Conservation (phyloP, 305 asterid genomes). For the Fraxinus latifolia region DNA sequence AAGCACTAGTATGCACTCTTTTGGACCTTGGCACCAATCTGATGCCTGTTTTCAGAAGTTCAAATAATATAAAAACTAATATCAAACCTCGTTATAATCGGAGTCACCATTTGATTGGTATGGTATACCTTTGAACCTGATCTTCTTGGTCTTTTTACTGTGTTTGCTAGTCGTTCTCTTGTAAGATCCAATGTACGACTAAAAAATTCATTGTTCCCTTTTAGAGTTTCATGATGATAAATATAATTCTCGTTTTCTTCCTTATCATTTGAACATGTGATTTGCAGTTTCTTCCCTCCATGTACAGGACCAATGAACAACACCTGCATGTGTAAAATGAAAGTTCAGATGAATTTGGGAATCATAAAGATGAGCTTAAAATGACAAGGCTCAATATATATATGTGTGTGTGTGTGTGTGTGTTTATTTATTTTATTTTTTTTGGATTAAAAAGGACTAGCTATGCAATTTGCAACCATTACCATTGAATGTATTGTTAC, state of each 20-base stretch:
- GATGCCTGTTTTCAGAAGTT: slow-evolving; percentile 56
- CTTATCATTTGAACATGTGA: slow-evolving; percentile 42
- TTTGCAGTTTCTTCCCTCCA: slow-evolving; percentile 63
- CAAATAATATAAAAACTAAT: slow-evolving; percentile 22
- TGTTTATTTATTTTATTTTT: no score
- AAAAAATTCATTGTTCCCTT: slow-evolving; percentile 35
- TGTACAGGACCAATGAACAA: slow-evolving; percentile 77
- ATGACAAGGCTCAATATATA: not conserved
- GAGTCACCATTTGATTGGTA: slow-evolving; percentile 12
- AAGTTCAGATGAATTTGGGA: slow-evolving; percentile 7
- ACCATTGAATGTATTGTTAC: not conserved
- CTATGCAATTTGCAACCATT: not conserved
- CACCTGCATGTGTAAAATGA: slow-evolving; percentile 45
- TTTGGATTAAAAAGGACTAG: not conserved
- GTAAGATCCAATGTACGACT: slow-evolving; percentile 44
- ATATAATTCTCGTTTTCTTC: slow-evolving; percentile 35
- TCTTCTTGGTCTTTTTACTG: slow-evolving; percentile 64
- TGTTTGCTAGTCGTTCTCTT: slow-evolving; percentile 56
- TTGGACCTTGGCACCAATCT: slow-evolving; percentile 67
- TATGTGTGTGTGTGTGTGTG: no score
- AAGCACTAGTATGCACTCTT: slow-evolving; percentile 75
- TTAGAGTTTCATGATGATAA: slow-evolving; percentile 38
- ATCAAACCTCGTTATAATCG: slow-evolving; percentile 19
- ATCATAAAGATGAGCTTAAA: not conserved
- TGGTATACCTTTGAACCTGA: slow-evolving; percentile 79